These are phyloP conservation scores for Coemansia sp. DNA, from an alignment of 192 early-diverging fungal species.

Conservation along the genomic window DNA sequence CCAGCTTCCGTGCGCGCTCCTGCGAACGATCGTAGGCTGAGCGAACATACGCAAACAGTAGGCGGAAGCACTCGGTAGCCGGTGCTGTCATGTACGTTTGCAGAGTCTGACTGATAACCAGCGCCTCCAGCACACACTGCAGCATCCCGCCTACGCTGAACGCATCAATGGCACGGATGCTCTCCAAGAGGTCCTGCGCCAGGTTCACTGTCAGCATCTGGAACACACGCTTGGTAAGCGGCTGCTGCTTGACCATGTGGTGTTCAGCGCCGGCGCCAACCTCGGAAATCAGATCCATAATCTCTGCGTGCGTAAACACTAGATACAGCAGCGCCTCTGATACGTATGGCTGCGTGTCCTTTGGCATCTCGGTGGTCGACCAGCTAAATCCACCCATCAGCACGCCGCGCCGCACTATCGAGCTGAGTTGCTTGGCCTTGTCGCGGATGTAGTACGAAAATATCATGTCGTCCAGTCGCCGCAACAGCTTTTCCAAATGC, in stretches of 20 bases:
- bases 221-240: slow-evolving; percentile 74
- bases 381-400: slow-evolving; percentile 87
- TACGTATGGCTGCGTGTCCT: slow-evolving; percentile 86
- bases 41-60: slow-evolving; percentile 76
- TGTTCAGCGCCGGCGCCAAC: slow-evolving; percentile 51
- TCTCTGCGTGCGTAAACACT: slow-evolving; percentile 87
- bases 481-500: slow-evolving; percentile 69
- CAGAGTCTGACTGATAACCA: slow-evolving; percentile 85
- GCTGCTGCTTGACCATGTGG: slow-evolving; percentile 58
- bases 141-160: slow-evolving; percentile 92
- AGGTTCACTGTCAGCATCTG: slow-evolving; percentile 70
- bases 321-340: slow-evolving; percentile 81
- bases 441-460: slow-evolving; percentile 86
- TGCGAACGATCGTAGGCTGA: slow-evolving; percentile 57
- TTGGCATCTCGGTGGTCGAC: slow-evolving; percentile 67
- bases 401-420: slow-evolving; percentile 78
- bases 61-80: slow-evolving; percentile 66
- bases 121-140: slow-evolving; percentile 90
- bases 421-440: slow-evolving; percentile 64
- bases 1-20: slow-evolving; percentile 38
- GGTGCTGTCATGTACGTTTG: slow-evolving; percentile 69
- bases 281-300: slow-evolving; percentile 73
- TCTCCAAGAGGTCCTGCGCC: slow-evolving; percentile 75
- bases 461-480: slow-evolving; percentile 77
- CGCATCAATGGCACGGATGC: slow-evolving; percentile 74